Evolutionary conservation across 2,329 filamentous ascomycete species (phyloP), one percentile per base, ranked within the genome.

Genomic region (Myriosclerotinia curreyana): DNA sequence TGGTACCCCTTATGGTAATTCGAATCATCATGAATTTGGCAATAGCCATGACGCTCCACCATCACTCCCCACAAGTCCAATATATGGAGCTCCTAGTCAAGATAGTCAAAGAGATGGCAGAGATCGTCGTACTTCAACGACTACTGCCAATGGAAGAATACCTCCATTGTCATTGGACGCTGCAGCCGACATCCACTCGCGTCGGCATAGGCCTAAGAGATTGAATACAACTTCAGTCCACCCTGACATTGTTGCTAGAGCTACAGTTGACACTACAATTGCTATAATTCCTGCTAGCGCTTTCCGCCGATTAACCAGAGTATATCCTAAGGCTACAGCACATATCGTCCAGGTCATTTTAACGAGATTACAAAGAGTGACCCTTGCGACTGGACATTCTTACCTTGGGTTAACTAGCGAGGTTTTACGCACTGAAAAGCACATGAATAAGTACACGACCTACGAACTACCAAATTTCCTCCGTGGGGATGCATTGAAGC

Each of bases 311-410:
- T 80, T 99, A 60, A 99, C 96, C 59, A 87, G 91, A 73, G 88
- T 97, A 31, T 99, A 98, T 71, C 95, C 95, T 12, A 96, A 96
- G 78, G 93, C 96, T 12, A 97, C 95, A 2, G 89, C 95, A 1
- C 96, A 99, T 73, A 98, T 99, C 68, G 92, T 99, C 7, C 95
- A 99, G 74, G 94, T 99, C 53, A 99, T 99, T 66, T 79, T 99
- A 40, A 97, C 96, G 3, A 86, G 96, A 56, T 88, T 99, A 60
- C 94, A 99, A 74, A 83, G 96, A 70, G 96, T 99, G 3, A 99
- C 95, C 0, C 85, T 99, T 61, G 90, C 93, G 0, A 98, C 96
- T 14, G 95, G 92, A 0, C 95, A 97, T 79, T 91, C 91, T 62
- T 99, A 99, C 72, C 85, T 99, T 20, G 95, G 96, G 1, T 77